These are phyloP conservation scores for Kluyveromyces aestuarii DNA, from an alignment of 805 yeast species.

Conservation along the genomic window DNA sequence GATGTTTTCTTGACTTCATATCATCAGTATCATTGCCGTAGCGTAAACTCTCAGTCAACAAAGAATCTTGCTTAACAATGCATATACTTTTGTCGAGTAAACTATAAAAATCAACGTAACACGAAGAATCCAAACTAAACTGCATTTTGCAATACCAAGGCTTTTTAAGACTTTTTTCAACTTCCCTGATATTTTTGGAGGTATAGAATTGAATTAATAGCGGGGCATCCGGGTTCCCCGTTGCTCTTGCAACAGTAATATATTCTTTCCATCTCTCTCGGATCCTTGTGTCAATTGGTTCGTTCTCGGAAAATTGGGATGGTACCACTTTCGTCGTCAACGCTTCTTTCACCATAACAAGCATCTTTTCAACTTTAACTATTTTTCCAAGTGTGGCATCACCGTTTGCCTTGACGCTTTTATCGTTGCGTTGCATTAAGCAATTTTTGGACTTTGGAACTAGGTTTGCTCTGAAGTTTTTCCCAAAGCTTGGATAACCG, in stretches of 20 bases:
- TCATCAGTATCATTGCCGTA: conserved; percentile 1
- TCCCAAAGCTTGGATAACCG: neutral
- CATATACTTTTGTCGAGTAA: conserved; percentile 58
- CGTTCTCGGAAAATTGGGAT: conserved; percentile 37
- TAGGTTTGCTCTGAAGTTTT: neutral
- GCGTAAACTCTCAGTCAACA: conserved; percentile 5
- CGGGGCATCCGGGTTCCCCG: conserved; percentile 43
- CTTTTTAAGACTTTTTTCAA: neutral
- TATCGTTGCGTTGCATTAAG: neutral
- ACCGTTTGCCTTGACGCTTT: neutral
- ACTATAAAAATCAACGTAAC: conserved; percentile 48
- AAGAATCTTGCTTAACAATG: conserved; percentile 16
- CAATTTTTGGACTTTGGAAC: neutral
- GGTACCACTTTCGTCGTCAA: conserved; percentile 23
- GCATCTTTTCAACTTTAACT: conserved; percentile 55
- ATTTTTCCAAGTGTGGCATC: conserved; percentile 44
- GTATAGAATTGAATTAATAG: conserved; percentile 56
- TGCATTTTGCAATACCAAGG: conserved; percentile 17
- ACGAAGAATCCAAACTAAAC: conserved; percentile 22
- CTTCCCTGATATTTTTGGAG: conserved; percentile 27
- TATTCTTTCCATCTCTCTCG: conserved; percentile 76
- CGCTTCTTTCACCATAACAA: conserved; percentile 48
- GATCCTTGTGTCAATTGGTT: conserved; percentile 45
- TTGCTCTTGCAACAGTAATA: conserved; percentile 59
- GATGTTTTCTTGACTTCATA: conserved; percentile 6